Conservation (phyloP, 495 filamentous ascomycete species). For the Hyaloscypha bicolor region DNA sequence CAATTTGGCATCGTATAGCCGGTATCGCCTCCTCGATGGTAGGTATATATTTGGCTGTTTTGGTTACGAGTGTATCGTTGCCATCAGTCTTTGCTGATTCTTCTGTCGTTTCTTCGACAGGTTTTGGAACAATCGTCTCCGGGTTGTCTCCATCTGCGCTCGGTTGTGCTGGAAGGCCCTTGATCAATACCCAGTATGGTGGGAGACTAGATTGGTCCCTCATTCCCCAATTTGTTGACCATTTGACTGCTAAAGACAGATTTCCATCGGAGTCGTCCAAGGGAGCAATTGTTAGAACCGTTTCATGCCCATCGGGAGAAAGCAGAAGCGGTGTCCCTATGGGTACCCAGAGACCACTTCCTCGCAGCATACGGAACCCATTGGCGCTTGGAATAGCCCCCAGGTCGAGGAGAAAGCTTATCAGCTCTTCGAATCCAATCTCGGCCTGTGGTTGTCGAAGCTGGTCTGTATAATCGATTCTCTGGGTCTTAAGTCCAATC, state of each 20-base stretch:
- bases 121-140: neutral
- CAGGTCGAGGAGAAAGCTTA: slow-evolving; percentile 63
- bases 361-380: slow-evolving; percentile 59
- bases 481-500: slow-evolving; percentile 60
- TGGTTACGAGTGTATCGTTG: neutral
- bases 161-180: slow-evolving; percentile 15
- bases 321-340: slow-evolving; percentile 59
- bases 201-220: slow-evolving; percentile 55
- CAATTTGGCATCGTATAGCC: slow-evolving; percentile 31
- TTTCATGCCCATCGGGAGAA: slow-evolving; percentile 51
- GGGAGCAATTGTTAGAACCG: slow-evolving; percentile 56
- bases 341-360: slow-evolving; percentile 65
- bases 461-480: slow-evolving; percentile 66
- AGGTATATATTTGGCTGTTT: slow-evolving; percentile 23
- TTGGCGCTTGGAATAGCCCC: slow-evolving; percentile 61
- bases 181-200: slow-evolving; percentile 55
- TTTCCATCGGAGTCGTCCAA: slow-evolving; percentile 66
- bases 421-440: slow-evolving; percentile 60
- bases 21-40: slow-evolving; percentile 12
- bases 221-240: slow-evolving; percentile 59
- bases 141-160: neutral
- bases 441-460: slow-evolving; percentile 66
- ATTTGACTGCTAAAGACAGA: slow-evolving; percentile 56
- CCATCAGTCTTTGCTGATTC: neutral
- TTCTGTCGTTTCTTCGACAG: neutral